Base-by-base conservation (phyloP, 306 rosid genomes). In the Erythrophleum fordii region DNA sequence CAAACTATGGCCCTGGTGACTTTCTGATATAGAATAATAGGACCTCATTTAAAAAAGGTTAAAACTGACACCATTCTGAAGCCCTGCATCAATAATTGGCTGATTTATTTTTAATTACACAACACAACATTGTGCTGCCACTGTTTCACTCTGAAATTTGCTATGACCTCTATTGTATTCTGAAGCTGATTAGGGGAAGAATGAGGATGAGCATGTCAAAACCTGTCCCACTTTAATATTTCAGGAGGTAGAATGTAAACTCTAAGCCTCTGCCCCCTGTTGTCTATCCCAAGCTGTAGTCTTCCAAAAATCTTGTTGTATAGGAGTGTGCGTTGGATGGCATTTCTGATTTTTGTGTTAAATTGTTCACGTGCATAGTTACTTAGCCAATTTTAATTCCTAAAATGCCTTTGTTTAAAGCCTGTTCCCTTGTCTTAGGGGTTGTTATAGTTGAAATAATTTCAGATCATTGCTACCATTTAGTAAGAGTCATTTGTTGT, bases 401-500 rank as follows among this genome's bases (percentile, higher is more conserved):
- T 60, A 11, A 37, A 56, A 41, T 69, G 70, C 55, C 62, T 61
- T 23, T 62, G 52, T 73, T 76, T 35, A 12, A 48, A 64, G 41
- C 46, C 51, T 71, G 55, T 26, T 75, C 52, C 70, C 5, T 60
- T 79, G 46, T 61, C 70, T 39, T 65, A 9, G 52, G 71, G 44
- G 45, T 55, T 65, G 72, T 69, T 62, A 64, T 53, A 53, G 56
- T 56, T 41, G 42, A 70, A 70, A 39, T 14, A 48, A 51, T 69
- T 70, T 39, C 48, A 35, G 17, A 76, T 64, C 72, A 72, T 75
- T 52, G 74, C 69, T 34, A 3, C 61, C 77, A 45, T 62, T 44
- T 45, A 70, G 67, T 78, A 76, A 28, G 71, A 53, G 29, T 64
- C 72, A 13, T 76, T 35, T 59, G 56, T 76, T 81, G 10, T 78